Evolutionary conservation across 495 filamentous ascomycete genomes (phyloP).

Genomic region (Talaromyces trachyspermus): DNA sequence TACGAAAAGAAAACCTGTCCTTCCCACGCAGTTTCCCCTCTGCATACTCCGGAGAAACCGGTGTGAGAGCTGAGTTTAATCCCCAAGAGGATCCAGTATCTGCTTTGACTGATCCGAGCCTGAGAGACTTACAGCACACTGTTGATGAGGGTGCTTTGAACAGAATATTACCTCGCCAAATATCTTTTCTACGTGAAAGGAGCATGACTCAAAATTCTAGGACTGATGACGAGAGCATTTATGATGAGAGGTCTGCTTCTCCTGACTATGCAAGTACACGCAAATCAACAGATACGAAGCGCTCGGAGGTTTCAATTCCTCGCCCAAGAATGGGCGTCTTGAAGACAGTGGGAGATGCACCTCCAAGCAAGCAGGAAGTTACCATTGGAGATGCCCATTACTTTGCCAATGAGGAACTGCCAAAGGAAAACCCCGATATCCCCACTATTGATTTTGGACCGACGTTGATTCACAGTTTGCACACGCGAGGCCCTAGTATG

Average conservation of each 20-base stretch:
- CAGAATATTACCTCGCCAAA: slow-evolving; percentile 29
- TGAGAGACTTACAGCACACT: slow-evolving; percentile 56
- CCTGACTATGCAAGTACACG: slow-evolving; percentile 68
- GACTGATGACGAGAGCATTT: slow-evolving; percentile 39
- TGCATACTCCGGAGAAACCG: no score
- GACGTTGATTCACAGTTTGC: slow-evolving; percentile 60
- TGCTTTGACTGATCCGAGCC: slow-evolving; percentile 40
- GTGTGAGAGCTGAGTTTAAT: no score
- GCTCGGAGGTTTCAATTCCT: slow-evolving; percentile 51
- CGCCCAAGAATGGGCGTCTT: slow-evolving; percentile 74
- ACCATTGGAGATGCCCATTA: slow-evolving; percentile 56
- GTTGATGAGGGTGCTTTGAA: slow-evolving; percentile 61
- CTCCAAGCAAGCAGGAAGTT: slow-evolving; percentile 41
- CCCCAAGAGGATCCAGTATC: slow-evolving; percentile 7
- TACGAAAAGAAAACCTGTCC: slow-evolving; percentile 55
- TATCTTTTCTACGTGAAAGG: slow-evolving; percentile 25
- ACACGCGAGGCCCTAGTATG: slow-evolving; percentile 32
- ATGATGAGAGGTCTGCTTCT: slow-evolving; percentile 41
- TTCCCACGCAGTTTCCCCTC: neutral
- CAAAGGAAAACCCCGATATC: slow-evolving; percentile 44
- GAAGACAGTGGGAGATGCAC: slow-evolving; percentile 66
- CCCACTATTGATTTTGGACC: slow-evolving; percentile 82
- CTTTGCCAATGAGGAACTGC: slow-evolving; percentile 24
- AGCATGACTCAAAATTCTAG: slow-evolving; percentile 10
- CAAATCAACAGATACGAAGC: slow-evolving; percentile 53